phyloP scores from a whole-genome alignment of 23 red algal genomes.

The Gracilaria domingensis region DNA sequence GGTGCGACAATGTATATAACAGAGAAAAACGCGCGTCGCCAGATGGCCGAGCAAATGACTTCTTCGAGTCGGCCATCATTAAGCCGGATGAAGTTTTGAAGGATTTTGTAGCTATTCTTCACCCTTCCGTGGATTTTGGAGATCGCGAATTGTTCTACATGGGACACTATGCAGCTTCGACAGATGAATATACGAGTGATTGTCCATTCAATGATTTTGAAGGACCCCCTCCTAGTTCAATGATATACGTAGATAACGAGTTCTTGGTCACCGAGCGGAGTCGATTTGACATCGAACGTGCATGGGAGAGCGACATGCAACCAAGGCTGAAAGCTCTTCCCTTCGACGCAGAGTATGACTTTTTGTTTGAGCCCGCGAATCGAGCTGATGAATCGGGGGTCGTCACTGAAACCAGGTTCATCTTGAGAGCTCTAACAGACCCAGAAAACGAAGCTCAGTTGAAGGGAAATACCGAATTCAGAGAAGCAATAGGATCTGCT shows the following conservation, averaged over 20 bases:
- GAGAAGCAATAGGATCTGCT: neutral
- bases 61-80: conserved; percentile 62
- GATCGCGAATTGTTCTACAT: conserved; percentile 34
- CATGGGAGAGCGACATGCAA: conserved; percentile 4
- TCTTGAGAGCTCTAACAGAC: neutral
- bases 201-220: conserved; percentile 52
- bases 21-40: conserved; percentile 21
- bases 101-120: conserved; percentile 71
- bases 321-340: neutral
- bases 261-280: neutral
- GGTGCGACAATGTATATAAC: conserved; percentile 62
- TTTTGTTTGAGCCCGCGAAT: neutral
- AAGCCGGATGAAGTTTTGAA: conserved; percentile 54
- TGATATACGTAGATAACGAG: conserved; percentile 11
- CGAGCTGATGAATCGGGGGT: neutral
- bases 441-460: neutral
- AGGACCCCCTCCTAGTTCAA: conserved; percentile 20
- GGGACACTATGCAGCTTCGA: neutral
- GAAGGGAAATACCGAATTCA: neutral
- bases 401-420: neutral
- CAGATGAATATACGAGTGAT: neutral
- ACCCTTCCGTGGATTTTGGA: conserved; percentile 48
- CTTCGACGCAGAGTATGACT: conserved; percentile 6
- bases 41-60: conserved; percentile 18
- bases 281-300: conserved; percentile 48